phyloP scores from a whole-genome alignment of 345 rosid genomes.

The Rhodomyrtus tomentosa region DNA sequence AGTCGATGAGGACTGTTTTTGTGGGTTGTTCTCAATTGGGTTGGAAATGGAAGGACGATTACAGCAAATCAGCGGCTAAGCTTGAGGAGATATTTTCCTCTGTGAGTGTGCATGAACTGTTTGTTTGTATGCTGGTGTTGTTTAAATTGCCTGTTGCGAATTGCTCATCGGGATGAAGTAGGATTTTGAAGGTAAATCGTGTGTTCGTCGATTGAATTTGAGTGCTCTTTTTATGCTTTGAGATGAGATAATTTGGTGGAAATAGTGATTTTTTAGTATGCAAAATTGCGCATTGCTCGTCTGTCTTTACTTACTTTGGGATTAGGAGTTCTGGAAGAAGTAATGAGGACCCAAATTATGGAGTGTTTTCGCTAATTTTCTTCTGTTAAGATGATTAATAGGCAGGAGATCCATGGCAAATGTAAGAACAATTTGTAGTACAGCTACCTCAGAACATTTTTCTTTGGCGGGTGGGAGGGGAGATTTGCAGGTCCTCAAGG shows the following conservation, averaged over 20 bases:
- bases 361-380: background rate
- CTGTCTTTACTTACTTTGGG: background rate
- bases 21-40: background rate
- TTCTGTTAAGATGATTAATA: background rate
- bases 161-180: background rate
- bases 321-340: background rate
- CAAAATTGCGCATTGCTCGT: background rate
- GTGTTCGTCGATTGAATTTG: background rate
- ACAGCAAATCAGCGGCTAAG: background rate
- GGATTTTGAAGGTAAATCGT: background rate
- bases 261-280: background rate
- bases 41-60: constrained; percentile 1
- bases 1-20: constrained; percentile 3
- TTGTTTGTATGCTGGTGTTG: background rate
- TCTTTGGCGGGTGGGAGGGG: rapidly evolving
- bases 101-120: background rate
- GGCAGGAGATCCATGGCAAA: background rate
- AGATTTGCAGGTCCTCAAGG: background rate
- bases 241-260: background rate
- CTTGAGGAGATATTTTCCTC: constrained; percentile 5
- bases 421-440: background rate
- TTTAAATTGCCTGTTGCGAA: background rate
- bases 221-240: background rate
- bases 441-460: background rate
- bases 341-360: background rate